Evolutionary conservation across 73 alveolate genomes (phyloP).

Genomic region (Stentor coeruleus): DNA sequence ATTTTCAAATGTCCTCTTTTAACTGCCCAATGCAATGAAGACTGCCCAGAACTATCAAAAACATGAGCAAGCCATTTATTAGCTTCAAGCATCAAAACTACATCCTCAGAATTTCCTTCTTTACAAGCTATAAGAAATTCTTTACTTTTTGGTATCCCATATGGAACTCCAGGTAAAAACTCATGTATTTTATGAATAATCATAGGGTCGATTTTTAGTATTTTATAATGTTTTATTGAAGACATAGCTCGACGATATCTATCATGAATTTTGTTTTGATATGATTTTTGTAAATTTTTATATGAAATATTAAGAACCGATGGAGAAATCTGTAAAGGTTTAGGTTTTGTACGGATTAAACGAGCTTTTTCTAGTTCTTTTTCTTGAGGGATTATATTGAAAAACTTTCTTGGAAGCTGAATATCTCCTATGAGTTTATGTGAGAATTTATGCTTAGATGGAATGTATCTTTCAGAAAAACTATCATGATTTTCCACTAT

Average conservation of each 20-base stretch:
- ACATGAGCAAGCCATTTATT: constrained; percentile 60
- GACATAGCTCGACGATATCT: background rate
- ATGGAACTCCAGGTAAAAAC: background rate
- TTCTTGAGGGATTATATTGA: background rate
- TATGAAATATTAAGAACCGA: background rate
- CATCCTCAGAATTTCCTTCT: constrained; percentile 42
- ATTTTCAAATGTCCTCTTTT: constrained; percentile 60
- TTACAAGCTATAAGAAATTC: constrained; percentile 28
- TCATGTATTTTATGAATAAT: background rate
- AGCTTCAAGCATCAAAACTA: constrained; percentile 36
- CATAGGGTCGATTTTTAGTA: background rate
- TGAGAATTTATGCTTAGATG: background rate
- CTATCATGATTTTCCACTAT: no score
- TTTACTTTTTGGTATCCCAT: background rate
- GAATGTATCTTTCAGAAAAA: background rate
- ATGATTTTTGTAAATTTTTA: background rate
- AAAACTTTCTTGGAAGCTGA: constrained; percentile 2
- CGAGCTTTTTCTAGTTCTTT: background rate
- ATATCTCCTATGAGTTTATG: constrained; percentile 8
- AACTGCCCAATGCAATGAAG: constrained; percentile 82
- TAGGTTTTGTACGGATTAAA: background rate
- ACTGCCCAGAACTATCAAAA: constrained; percentile 60
- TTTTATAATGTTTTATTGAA: background rate
- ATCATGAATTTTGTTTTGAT: background rate
- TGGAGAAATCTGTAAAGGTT: background rate